Conservation (phyloP, 306 rosid genomes). For the Vachellia pachyceras region DNA sequence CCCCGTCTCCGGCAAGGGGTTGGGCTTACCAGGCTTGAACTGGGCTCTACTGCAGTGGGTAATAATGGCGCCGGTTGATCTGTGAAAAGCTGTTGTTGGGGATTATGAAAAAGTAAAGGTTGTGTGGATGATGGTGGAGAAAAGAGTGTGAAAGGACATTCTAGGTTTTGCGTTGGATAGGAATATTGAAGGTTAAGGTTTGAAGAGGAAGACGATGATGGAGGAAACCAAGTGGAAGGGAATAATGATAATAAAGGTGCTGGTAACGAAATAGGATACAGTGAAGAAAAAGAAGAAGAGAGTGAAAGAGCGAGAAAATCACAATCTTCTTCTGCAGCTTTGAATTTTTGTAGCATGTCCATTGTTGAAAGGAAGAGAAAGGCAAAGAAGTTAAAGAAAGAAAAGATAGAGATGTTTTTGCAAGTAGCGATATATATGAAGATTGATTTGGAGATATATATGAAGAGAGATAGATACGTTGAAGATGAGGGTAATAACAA, state of each 20-base stretch:
- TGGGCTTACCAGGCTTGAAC: not conserved
- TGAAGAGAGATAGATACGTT: not conserved
- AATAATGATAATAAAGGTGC: not conserved
- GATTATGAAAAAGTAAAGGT: not conserved
- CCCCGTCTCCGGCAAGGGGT: not conserved
- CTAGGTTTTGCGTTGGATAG: not conserved
- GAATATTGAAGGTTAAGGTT: not conserved
- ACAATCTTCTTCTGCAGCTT: not conserved
- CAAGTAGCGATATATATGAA: no score
- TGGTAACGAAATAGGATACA: not conserved
- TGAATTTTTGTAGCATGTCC: not conserved
- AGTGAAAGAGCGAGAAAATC: not conserved
- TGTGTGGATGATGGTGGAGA: conserved; percentile 10
- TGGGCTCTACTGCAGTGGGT: not conserved
- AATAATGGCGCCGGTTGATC: not conserved
- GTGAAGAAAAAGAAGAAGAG: no score
- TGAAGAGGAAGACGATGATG: not conserved
- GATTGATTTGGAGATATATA: not conserved
- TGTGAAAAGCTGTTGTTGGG: not conserved
- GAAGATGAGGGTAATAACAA: not conserved
- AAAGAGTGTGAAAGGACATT: not conserved
- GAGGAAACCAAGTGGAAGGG: not conserved
- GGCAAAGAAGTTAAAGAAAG: not conserved
- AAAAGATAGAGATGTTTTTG: not conserved
- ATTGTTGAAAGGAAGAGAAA: not conserved